Evolutionary conservation across 2,329 filamentous ascomycete genomes (phyloP), one percentile per base, ranked within the genome.

Genomic region (Microcera coccophila): DNA sequence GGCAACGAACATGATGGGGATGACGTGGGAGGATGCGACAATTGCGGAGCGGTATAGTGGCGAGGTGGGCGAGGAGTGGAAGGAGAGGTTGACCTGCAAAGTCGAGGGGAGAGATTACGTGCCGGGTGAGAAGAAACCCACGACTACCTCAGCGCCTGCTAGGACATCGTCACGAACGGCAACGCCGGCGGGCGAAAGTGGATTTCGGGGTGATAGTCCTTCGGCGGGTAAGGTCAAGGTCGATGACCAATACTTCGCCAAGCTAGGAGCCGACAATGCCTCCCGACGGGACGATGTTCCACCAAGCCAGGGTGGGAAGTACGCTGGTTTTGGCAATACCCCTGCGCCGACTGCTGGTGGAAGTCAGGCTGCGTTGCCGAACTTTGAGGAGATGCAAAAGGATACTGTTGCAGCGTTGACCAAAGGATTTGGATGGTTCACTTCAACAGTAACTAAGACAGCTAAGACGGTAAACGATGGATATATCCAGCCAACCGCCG

Each of bases 351-450:
- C 72, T 39, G 66, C 73, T 41, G 65, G 65, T 24, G 65, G 64
- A 32, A 62, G 64, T 38, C 64, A 60, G 42, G 68, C 69, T 11
- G 67, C 62, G 1, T 68, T 86, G 19, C 87, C 86, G 0, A 81
- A 81, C 11, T 71, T 93, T n/a, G 85, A 93, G 41, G 91, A 97
- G 41, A 80, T 97, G 61, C 89, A 95, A 66, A 87, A 84, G 62
- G 93, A 98, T 62, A 90, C 93, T 0, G 74, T 97, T 49, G 90
- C 81, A 1, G 90, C 91, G 14, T 67, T 98, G 55, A 89, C 83
- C 20, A 96, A 95, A 68, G 87, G 91, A 0, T 94, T 97, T 59
- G 91, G 91, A 8, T 97, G 93, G 90, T 89, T 97, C 60, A 80
- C 89, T 15, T 85, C 81, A 24, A 90, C 88, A 11, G 89, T 97